phyloP scores from a whole-genome alignment of 805 yeast species.

The Candida peoriensis region DNA sequence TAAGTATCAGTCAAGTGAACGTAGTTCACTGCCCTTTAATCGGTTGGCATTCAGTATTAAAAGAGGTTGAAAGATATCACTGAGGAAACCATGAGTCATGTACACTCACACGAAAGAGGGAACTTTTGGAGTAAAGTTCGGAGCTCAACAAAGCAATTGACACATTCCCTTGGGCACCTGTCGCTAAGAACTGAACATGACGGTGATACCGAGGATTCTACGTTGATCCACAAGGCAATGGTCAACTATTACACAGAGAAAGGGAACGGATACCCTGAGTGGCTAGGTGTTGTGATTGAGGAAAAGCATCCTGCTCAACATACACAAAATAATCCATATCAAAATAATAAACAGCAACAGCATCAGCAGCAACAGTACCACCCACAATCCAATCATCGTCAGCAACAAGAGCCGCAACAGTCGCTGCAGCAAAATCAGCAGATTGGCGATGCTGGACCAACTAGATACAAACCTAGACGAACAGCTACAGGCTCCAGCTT shows the following conservation, averaged over 20 bases:
- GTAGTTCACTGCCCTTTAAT: too few relatives aligned
- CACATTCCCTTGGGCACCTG: slow-evolving; percentile 18
- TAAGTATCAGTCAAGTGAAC: too few relatives aligned
- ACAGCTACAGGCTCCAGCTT: slow-evolving; percentile 13
- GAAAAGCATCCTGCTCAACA: slow-evolving; percentile 2
- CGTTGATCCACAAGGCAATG: slow-evolving; percentile 24
- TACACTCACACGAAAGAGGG: slow-evolving; percentile 7
- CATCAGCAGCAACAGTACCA: slow-evolving; percentile 12
- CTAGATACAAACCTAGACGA: slow-evolving; percentile 5
- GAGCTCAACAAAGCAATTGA: slow-evolving; percentile 20
- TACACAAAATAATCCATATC: too few relatives aligned
- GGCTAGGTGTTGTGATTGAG: slow-evolving; percentile 23
- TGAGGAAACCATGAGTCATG: too few relatives aligned
- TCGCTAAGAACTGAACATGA: slow-evolving; percentile 24
- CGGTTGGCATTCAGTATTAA: too few relatives aligned
- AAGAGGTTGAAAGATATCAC: too few relatives aligned
- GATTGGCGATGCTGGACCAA: not conserved
- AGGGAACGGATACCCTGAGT: slow-evolving; percentile 19
- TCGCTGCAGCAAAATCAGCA: slow-evolving; percentile 2
- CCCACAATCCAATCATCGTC: slow-evolving; percentile 2
- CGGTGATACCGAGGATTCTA: slow-evolving; percentile 21
- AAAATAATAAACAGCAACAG: slow-evolving; percentile 6
- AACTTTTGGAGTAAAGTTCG: slow-evolving; percentile 23
- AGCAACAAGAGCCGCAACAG: slow-evolving; percentile 3
- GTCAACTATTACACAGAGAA: slow-evolving; percentile 13